Base-by-base conservation (phyloP, 2,329 filamentous ascomycete genomes). In the Talaromyces atroroseus region DNA sequence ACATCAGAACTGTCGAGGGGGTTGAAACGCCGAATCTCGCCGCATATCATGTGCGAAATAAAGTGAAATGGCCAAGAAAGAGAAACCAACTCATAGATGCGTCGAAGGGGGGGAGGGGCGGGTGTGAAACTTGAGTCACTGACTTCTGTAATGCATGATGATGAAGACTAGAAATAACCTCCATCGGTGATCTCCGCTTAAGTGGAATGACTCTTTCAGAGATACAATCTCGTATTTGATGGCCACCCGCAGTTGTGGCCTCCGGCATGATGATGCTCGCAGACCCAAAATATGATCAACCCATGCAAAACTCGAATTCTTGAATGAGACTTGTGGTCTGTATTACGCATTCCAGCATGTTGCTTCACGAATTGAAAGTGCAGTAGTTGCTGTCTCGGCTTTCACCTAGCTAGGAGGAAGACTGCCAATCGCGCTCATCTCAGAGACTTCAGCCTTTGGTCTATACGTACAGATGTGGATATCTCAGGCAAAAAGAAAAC, bases 191-290 rank as follows among this genome's bases (percentile, higher is more conserved):
- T 38, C 24, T 49, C 48, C 48, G 38, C 32, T 38, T 23, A 14
- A 49, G 21, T 32, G 46, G 26, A 34, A 49, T 20, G 46, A 34
- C 24, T 34, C 46, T 29, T 49, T 49, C 29, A 49, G 14, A 49
- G 23, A 46, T 46, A 24, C 23, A 24, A 46, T 26, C 44, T 5
- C 21, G 46, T 24, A 38, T 20, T 16, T 38, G 16, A 23, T 49
- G 48, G 47, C 29, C 47, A 49, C 47, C 20, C 26, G 32, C 29
- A 49, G 47, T 36, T 21, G 29, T 23, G 47, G 48, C 48, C 48
- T 48, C 45, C 48, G 26, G 48, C 48, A 49, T 49, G 14, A 49
- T 49, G 46, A 49, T 49, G 46, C 46, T 49, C 24, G 20, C 29
- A 49, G 5, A 34, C 46, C 46, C 32, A 49, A n/a, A 49, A 45